Evolutionary conservation across 768 basidiomycete species (phyloP), one percentile per base, ranked within the genome.

Genomic region (Termitomyces sp.): DNA sequence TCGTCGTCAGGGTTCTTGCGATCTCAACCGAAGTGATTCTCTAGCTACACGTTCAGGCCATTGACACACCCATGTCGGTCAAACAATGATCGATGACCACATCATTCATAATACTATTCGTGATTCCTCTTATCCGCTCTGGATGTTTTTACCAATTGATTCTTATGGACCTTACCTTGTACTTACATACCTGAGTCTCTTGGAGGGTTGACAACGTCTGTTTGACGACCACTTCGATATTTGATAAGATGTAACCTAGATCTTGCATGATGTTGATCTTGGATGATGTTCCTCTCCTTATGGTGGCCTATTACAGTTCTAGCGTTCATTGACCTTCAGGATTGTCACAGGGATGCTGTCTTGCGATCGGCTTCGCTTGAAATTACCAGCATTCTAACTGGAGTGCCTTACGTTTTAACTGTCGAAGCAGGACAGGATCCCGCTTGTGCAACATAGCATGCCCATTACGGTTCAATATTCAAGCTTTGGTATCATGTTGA

Each of bases 1-100:
- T 43, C 60, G 54, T 37, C 55, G 38, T 49, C 55, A 50, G 42
- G 61, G 42, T n/a, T 46, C 56, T 7, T 25, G 32, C 25, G 45
- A 60, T 38, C 60, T 67, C 31, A 56, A 50, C 14, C 50, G 61
- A 50, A 64, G 55, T 25, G 37, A 36, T 15, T 63, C 66, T 40
- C 37, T 55, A 25, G 46, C 57, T 42, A 42, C 51, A 25, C 38
- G 32, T 53, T 59, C 65, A 40, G 55, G 20, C 67, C 14, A 38
- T 47, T 14, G 54, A 57, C 8, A 53, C 49, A 15, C 55, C 55
- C 8, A 57, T 48, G 38, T 45, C 20, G 40, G 40, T 57, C 38
- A 48, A 60, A 32, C 38, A 53, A 37, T 53, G 59, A 59, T 42
- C 7, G 9, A 36, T 48, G 46, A 38, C 36, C n/a, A 38, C 52